Base-by-base conservation (phyloP, 768 basidiomycete genomes). In the Collybia nuda region DNA sequence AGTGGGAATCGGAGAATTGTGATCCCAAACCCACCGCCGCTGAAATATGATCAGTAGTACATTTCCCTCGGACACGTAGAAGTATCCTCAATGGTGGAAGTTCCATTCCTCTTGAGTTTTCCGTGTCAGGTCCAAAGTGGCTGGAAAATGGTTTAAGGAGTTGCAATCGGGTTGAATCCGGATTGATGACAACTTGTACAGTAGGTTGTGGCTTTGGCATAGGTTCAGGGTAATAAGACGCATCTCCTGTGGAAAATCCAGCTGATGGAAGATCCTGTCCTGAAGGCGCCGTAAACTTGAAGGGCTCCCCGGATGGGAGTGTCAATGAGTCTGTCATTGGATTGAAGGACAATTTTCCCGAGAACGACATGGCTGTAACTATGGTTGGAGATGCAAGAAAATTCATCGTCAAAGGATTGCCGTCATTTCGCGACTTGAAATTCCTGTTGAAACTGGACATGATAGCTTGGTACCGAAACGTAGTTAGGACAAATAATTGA, bases 21-120 rank as follows among this genome's bases (percentile, higher is more conserved):
- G 14, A 22, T 26, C 9, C n/a, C 36, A 5, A 15, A 71, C 85
- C 44, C 58, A 90, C 90, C 26, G 97, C 97, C 35, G 97, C 97
- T 28, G 91, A 94, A 50, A 98, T 99, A 64, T 98, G 97, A 62
- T 99, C 97, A 15, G 97, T 99, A 11, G 97, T 99, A 67, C 97
- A 99, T 71, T 99, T 98, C n/a, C 97, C 97, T 56, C 90, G 76
- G 6, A 98, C 92, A 24, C 93, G 75, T 80, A 98, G 83, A 44
- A 99, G 67, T 45, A 96, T 90, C 60, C 84, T 90, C 66, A 98
- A 71, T 19, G 80, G 59, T 7, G 93, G 88, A 14, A 98, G 75
- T 72, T 99, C 97, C 32, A 85, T 67, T 12, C 77, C 80, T 50
- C 79, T 70, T 14, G 68, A 53, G 58, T 80, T 81, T 5, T 69